Conservation (phyloP, 176 grass and related monocot genomes). For the Bolboschoenus planiculmis region DNA sequence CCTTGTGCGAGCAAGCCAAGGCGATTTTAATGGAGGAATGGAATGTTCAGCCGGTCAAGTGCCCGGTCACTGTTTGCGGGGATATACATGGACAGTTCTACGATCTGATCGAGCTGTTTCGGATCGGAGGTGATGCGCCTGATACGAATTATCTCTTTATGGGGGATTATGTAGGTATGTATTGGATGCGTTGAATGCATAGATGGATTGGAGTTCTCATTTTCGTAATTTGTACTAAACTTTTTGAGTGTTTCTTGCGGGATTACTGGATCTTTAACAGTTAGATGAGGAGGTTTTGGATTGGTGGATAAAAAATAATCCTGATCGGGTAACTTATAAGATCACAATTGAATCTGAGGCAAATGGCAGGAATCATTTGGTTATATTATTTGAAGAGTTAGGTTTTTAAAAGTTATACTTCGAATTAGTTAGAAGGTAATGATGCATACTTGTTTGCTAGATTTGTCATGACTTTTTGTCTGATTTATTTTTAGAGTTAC, state of each 20-base stretch:
- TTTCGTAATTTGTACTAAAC: background rate
- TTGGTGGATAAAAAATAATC: constrained; percentile 3
- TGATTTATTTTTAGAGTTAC: background rate
- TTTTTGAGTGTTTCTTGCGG: constrained; percentile 1
- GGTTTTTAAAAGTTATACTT: background rate
- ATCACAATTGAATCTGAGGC: background rate
- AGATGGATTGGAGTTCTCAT: background rate
- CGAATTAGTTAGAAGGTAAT: background rate
- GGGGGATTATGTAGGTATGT: constrained; percentile 92
- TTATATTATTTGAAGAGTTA: background rate
- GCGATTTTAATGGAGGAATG: constrained; percentile 95
- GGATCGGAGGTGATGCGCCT: constrained; percentile 87
- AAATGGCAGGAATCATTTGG: background rate
- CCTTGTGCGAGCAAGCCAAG: constrained; percentile 91
- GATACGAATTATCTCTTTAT: constrained; percentile 99
- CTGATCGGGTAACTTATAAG: background rate
- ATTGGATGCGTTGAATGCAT: background rate
- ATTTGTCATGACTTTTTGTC: background rate
- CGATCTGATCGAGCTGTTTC: constrained; percentile 98
- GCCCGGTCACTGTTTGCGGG: constrained; percentile 95
- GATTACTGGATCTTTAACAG: background rate
- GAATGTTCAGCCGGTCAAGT: constrained; percentile 94
- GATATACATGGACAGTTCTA: constrained; percentile 99
- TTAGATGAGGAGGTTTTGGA: background rate
- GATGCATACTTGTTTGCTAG: background rate